phyloP scores from a whole-genome alignment of 306 rosid genomes.

The Purshia tridentata region DNA sequence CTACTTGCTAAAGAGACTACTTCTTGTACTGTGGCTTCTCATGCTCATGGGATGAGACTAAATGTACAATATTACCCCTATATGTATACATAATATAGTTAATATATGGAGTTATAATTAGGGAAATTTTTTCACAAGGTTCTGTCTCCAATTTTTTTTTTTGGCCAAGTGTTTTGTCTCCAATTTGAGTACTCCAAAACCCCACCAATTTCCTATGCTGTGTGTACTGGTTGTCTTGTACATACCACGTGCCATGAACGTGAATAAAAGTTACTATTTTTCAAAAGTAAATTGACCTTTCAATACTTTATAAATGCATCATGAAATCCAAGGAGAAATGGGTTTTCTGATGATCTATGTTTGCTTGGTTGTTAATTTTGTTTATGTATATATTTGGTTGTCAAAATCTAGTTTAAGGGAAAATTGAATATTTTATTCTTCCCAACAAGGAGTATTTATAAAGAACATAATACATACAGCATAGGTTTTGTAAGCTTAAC shows the following conservation, averaged over 20 bases:
- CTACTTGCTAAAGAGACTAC: no score
- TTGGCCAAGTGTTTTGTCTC: background rate
- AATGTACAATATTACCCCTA: no score
- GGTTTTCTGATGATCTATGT: no score
- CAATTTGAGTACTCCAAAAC: background rate
- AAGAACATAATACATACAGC: no score
- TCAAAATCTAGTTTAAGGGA: no score
- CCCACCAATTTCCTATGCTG: background rate
- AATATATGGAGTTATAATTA: background rate
- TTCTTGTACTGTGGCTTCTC: background rate
- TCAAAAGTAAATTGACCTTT: background rate
- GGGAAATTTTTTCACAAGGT: background rate
- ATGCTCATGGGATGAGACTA: no score
- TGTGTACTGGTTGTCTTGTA: background rate
- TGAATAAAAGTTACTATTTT: conserved; percentile 2
- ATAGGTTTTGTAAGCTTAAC: background rate
- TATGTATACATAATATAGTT: background rate
- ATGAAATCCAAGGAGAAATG: no score
- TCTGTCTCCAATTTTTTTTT: conserved; percentile 2
- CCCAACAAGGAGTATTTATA: no score
- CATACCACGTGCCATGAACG: conserved; percentile 19
- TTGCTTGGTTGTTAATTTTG: no score
- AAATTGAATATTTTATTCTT: no score
- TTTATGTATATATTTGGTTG: no score
- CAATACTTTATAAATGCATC: background rate